phyloP scores from a whole-genome alignment of 305 asterid species.

The Plantago lanceolata region DNA sequence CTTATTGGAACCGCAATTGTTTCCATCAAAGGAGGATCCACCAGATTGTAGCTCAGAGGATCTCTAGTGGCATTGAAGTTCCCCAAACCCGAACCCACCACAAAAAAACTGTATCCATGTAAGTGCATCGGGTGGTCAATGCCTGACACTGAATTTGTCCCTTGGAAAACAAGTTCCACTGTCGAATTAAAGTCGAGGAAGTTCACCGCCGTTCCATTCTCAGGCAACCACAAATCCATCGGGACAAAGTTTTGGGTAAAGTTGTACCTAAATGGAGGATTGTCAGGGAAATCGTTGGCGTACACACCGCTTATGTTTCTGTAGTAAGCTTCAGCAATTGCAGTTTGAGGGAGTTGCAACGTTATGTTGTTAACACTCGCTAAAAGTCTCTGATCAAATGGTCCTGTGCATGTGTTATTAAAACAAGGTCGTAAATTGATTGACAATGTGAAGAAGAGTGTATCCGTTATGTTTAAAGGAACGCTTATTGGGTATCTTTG shows the following conservation, averaged over 20 bases:
- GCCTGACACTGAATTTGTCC: constrained; percentile 24
- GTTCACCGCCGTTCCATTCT: constrained; percentile 22
- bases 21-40: constrained; percentile 37
- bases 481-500: constrained; percentile 9
- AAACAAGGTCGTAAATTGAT: constrained; percentile 27
- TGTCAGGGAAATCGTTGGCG: constrained; percentile 27
- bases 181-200: constrained; percentile 26
- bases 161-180: constrained; percentile 38
- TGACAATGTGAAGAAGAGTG: constrained; percentile 17
- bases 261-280: constrained; percentile 25
- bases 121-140: constrained; percentile 43
- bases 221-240: constrained; percentile 17
- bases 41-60: constrained; percentile 33
- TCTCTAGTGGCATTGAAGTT: constrained; percentile 25
- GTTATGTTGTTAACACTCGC: constrained; percentile 39
- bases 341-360: constrained; percentile 22
- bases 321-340: constrained; percentile 34
- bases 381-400: constrained; percentile 18
- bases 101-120: constrained; percentile 41
- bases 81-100: constrained; percentile 38
- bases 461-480: constrained; percentile 4
- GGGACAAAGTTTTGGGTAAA: constrained; percentile 22
- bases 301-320: constrained; percentile 25
- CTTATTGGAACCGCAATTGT: constrained; percentile 33
- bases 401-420: constrained; percentile 25